Base-by-base conservation (phyloP, 306 rosid genomes). In the Gastrolobium bilobum region DNA sequence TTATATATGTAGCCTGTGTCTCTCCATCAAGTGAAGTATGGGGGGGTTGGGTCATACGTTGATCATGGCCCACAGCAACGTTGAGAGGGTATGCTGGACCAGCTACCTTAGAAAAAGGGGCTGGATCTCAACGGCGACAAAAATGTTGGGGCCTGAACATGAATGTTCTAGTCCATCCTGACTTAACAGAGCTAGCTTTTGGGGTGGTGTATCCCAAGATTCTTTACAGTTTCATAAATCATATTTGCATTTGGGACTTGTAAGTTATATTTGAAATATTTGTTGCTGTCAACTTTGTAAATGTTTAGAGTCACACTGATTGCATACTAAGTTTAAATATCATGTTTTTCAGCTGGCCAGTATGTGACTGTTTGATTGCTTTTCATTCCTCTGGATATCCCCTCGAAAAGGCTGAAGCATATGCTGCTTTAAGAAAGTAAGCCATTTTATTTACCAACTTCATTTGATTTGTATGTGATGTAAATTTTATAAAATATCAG, bases 371-470 rank as follows among this genome's bases (percentile, higher is more conserved):
- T 89, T 88, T 94, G 93, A 92, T 94, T 85, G 97, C 97, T 84
- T 94, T 94, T 76, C 85, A 92, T 86, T 92, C 99, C 86, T 81
- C 86, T 77, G 99, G 97, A 68, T 94, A 92, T 89, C 97, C 99
- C 81, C 91, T 94, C 13, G 91, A 92, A 63, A 94, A 94, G 89
- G 99, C 91, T 10, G 90, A 92, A 84, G 90, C 96, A 66, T 94
- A 94, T 79, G 92, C 97, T 56, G 88, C 92, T 80, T 77, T 94
- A 80, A 86, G 94, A 84, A 94, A 88, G 99, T 94, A 88, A 92
- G 99, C 65, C 81, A 71, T 60, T 76, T n/a, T 69, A 44, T 68
- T 52, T 75, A 40, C 56, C 33, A 52, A 51, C 62, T 78, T 6
- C 61, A 61, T 71, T 76, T 75, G 52, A 71, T 81, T 66, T 53